Base-by-base conservation (phyloP, 2,329 filamentous ascomycete species). In the Fusarium hainanense region DNA sequence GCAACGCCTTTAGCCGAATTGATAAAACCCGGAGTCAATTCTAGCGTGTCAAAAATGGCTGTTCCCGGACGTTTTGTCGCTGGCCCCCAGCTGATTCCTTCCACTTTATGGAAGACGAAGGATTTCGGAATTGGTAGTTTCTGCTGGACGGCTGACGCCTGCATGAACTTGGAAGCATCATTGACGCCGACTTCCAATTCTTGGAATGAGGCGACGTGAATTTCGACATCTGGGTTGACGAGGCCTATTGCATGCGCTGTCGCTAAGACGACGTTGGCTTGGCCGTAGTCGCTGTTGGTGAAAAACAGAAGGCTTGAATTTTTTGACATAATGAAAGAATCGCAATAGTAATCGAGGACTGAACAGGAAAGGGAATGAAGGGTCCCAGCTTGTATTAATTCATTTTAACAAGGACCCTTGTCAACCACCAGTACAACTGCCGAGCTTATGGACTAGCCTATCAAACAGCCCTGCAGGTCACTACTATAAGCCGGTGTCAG, bases 341-440 rank as follows among this genome's bases (percentile, higher is more conserved):
- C 2, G 0, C 7, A 0, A 4, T 23, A 6, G 4, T 13, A 11
- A 10, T 8, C 6, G 4, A 30, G 4, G 4, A 6, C 6, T 5
- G 28, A n/a, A 47, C 18, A 47, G 13, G 25, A 28, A 10, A 48
- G 8, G 18, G 27, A 28, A 12, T 4, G 27, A 12, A 28, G 11
- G 27, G 11, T 12, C 11, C 27, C 11, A 3, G 27, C 27, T 12
- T 28, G 11, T 47, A 47, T n/a, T 20, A 11, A 47, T 47, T 18
- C 1, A 47, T 28, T 30, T 21, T 9, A 3, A 3, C 7, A 16
- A 5, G 8, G 8, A 30, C 4, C 13, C 12, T 30, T 48, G n/a
- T 5, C 16, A 9, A 4, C 2, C 0, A 2, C 16, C 13, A 48
- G 3, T 21, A 21, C 20, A 4, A 10, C 27, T 21, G 21, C 7